phyloP scores from a whole-genome alignment of 1,284 basidiomycete genomes.

The Uromyces viciae-fabae region DNA sequence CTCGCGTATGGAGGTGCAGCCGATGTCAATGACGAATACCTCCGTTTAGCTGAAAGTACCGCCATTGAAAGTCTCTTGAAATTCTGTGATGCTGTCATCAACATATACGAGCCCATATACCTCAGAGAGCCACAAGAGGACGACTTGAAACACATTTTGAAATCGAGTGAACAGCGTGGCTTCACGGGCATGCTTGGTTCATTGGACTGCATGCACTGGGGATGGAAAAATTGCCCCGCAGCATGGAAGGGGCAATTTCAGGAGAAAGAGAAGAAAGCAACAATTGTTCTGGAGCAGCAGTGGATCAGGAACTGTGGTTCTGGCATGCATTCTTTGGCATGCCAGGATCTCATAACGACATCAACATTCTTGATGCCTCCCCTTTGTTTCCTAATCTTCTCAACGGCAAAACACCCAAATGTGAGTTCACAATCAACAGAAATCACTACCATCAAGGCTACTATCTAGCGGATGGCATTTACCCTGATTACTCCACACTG shows the following conservation, averaged over 20 bases:
- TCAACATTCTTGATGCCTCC: no score
- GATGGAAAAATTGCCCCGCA: conserved; percentile 7
- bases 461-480: no score
- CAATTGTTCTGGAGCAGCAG: no score
- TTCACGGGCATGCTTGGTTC: conserved; percentile 6
- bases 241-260: conserved; percentile 15
- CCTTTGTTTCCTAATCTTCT: no score
- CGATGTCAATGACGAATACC: background rate
- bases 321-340: no score
- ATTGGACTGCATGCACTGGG: background rate
- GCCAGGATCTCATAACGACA: no score
- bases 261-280: no score
- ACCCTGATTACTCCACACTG: no score
- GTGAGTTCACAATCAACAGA: no score
- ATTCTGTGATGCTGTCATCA: conserved; percentile 10
- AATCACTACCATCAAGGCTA: no score
- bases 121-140: background rate
- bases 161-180: background rate
- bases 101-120: background rate
- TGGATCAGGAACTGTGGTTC: no score
- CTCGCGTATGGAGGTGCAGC: conserved; percentile 9
- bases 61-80: conserved; percentile 9
- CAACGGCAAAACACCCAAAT: no score
- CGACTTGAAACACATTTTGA: background rate
- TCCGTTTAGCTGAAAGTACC: conserved; percentile 17